Evolutionary conservation across 805 yeast species (phyloP).

Genomic region (Yamadazyma sp.): DNA sequence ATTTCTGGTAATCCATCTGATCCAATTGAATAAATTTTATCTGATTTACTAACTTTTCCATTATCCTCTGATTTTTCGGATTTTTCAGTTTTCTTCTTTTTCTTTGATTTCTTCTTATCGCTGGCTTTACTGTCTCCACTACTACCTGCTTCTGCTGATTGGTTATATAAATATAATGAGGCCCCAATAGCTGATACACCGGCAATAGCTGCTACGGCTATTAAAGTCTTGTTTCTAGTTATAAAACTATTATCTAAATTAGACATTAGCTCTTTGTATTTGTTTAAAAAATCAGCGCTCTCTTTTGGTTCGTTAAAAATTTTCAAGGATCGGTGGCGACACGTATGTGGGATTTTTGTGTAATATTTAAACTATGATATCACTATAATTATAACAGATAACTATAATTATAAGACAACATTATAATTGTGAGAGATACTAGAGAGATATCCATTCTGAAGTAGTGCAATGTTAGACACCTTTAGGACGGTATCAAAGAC

Average conservation of each 20-base stretch:
- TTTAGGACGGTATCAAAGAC: background rate
- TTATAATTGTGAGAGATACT: too few species aligned
- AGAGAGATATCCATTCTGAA: background rate
- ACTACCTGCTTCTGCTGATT: constrained; percentile 16
- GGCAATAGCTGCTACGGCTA: constrained; percentile 57
- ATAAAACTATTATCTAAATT: constrained; percentile 41
- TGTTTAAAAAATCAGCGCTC: too few species aligned
- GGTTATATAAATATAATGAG: constrained; percentile 44
- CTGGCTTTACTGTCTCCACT: constrained; percentile 14
- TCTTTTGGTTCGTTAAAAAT: constrained; percentile 3
- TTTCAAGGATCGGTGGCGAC: constrained; percentile 5
- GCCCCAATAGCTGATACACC: constrained; percentile 65
- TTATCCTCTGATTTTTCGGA: constrained; percentile 28
- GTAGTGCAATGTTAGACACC: background rate
- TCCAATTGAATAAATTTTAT: constrained; percentile 49
- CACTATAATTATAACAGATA: too few species aligned
- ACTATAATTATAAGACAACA: too few species aligned
- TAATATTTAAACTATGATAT: too few species aligned
- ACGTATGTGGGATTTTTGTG: too few species aligned
- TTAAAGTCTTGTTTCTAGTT: constrained; percentile 57
- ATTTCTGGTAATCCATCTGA: constrained; percentile 57
- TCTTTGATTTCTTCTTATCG: constrained; percentile 43
- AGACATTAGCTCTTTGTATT: too few species aligned
- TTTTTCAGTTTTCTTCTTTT: constrained; percentile 38
- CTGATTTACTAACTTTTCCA: constrained; percentile 5